These are phyloP conservation scores for Xylaria nigripes DNA, from an alignment of 495 filamentous ascomycete genomes.

Conservation along the genomic window DNA sequence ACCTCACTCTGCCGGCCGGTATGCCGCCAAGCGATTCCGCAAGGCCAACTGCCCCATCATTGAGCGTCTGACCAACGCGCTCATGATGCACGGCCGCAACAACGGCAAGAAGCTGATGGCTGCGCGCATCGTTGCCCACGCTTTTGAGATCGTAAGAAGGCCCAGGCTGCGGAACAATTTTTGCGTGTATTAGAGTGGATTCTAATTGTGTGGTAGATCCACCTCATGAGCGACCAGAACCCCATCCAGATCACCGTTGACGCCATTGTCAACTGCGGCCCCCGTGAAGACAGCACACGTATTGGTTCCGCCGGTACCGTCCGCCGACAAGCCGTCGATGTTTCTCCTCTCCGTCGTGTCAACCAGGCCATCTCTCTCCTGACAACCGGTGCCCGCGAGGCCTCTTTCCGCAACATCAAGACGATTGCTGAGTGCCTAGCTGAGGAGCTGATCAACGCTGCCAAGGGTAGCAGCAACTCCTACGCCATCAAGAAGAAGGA, in stretches of 20 bases:
- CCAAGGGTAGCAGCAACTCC: constrained; percentile 99
- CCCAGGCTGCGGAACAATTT: not conserved
- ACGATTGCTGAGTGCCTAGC: constrained; percentile 95
- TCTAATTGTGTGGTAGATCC: constrained; percentile 55
- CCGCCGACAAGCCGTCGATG: constrained; percentile 99
- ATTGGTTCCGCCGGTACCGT: constrained; percentile 99
- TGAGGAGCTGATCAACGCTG: constrained; percentile 99
- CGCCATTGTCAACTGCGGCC: constrained; percentile 99
- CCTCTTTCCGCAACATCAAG: constrained; percentile 98
- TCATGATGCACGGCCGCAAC: constrained; percentile 99
- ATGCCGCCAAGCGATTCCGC: constrained; percentile 98
- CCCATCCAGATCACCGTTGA: constrained; percentile 99
- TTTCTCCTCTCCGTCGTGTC: constrained; percentile 96
- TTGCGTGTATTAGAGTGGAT: not conserved
- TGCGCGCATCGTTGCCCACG: constrained; percentile 96
- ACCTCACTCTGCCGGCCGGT: constrained; percentile 95
- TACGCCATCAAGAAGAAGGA: constrained; percentile 99
- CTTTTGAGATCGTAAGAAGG: constrained; percentile 92
- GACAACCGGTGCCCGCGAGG: constrained; percentile 95
- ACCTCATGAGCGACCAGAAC: constrained; percentile 99
- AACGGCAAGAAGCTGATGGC: constrained; percentile 99
- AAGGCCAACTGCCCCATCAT: constrained; percentile 99
- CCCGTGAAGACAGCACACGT: constrained; percentile 98
- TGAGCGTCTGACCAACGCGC: constrained; percentile 98
- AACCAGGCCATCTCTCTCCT: constrained; percentile 98